Percentiles rank a stretch among this genome's conserved stretches.
Conservation (phyloP, 768 basidiomycete genomes). For the Phanerodontia chrysosporium region DNA sequence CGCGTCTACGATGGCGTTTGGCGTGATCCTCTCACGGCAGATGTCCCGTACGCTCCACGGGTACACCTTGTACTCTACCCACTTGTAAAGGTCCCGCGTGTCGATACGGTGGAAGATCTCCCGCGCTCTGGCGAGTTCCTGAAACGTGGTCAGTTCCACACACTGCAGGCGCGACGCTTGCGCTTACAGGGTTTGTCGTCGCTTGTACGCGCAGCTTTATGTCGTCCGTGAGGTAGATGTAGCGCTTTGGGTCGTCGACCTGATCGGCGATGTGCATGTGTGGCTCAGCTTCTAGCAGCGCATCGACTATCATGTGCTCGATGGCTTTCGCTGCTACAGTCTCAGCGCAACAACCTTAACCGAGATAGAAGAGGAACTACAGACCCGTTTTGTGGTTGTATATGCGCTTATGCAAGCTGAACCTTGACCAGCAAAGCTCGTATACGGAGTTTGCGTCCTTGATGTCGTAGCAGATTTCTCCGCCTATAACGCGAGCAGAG, state of each 20-base stretch:
- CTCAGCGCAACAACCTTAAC: background rate
- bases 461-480: constrained; percentile 76
- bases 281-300: constrained; percentile 64
- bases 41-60: constrained; percentile 26
- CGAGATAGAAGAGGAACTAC: constrained; percentile 9
- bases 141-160: constrained; percentile 1
- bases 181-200: constrained; percentile 45
- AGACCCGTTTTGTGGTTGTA: constrained; percentile 77
- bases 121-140: constrained; percentile 60
- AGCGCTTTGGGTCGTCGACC: constrained; percentile 55
- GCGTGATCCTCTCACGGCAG: constrained; percentile 30
- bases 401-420: constrained; percentile 77
- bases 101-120: constrained; percentile 60
- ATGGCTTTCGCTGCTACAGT: constrained; percentile 60
- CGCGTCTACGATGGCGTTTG: constrained; percentile 30
- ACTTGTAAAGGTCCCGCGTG: constrained; percentile 61
- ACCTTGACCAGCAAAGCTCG: constrained; percentile 69
- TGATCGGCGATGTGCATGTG: constrained; percentile 53
- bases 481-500: constrained; percentile 69
- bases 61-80: constrained; percentile 62
- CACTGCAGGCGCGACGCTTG: background rate
- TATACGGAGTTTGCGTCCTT: constrained; percentile 78
- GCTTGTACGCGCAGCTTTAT: constrained; percentile 59
- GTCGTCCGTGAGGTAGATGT: constrained; percentile 63
- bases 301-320: constrained; percentile 84